Percentiles rank a stretch among this genome's conserved stretches.
Conservation (phyloP, 2,329 filamentous ascomycete species). For the Fusarium hainanense region DNA sequence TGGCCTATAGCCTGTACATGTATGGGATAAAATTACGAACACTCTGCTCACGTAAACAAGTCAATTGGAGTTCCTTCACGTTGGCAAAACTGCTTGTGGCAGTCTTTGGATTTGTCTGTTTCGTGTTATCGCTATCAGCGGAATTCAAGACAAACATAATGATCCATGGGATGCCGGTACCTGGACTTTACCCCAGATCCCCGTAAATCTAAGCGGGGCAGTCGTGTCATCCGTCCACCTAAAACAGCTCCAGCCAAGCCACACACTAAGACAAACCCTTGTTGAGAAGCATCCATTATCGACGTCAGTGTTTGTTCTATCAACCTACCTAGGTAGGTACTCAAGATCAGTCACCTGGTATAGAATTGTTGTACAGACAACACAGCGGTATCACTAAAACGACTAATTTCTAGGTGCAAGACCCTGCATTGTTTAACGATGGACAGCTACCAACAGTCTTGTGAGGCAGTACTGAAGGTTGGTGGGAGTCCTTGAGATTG, state of each 20-base stretch:
- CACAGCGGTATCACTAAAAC: background rate
- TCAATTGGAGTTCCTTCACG: background rate
- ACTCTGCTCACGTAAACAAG: background rate
- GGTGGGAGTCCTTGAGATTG: background rate
- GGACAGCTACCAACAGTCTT: background rate
- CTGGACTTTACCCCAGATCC: slow-evolving; percentile 39
- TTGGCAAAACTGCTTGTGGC: background rate
- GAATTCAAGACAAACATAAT: background rate
- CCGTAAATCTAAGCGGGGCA: slow-evolving; percentile 25
- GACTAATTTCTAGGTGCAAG: background rate
- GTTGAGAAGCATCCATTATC: slow-evolving; percentile 8
- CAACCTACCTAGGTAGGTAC: background rate
- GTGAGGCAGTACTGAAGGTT: background rate
- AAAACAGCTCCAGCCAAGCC: slow-evolving; percentile 4
- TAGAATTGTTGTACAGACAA: background rate
- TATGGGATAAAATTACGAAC: background rate
- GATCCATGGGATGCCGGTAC: slow-evolving; percentile 18
- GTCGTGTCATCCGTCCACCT: background rate
- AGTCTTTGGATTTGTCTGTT: background rate
- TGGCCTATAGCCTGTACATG: background rate
- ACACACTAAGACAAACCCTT: slow-evolving; percentile 17
- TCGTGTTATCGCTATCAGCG: background rate
- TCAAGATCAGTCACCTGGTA: slow-evolving; percentile 7
- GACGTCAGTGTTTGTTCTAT: slow-evolving; percentile 26
- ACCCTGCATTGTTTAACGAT: slow-evolving; percentile 1